phyloP scores from a whole-genome alignment of 192 early-diverging fungal genomes.

The Dissophora ornata region DNA sequence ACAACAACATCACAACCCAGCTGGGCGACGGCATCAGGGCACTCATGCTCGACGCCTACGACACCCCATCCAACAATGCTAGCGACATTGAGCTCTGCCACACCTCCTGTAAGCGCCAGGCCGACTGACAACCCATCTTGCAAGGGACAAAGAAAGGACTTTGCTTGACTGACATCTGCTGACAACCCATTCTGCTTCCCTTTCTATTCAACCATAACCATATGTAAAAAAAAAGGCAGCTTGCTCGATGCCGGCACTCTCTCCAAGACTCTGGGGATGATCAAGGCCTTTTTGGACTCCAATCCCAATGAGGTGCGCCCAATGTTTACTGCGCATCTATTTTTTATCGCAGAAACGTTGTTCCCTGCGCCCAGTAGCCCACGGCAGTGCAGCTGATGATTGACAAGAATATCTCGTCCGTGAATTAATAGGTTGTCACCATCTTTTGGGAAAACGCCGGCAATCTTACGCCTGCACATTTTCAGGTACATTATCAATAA shows the following conservation, averaged over 20 bases:
- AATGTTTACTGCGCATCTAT: not conserved
- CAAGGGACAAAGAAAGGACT: not conserved
- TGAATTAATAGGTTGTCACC: conserved; percentile 65
- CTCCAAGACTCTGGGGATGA: conserved; percentile 61
- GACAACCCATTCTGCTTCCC: not conserved
- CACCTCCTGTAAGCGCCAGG: conserved; percentile 58
- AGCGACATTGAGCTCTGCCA: conserved; percentile 73
- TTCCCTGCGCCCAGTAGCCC: too few species aligned
- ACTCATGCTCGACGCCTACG: conserved; percentile 74
- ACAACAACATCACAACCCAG: conserved; percentile 70
- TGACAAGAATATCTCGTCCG: not conserved
- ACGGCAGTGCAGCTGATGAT: not conserved
- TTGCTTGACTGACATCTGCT: too few species aligned
- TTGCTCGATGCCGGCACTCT: conserved; percentile 71
- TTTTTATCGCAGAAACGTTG: not conserved
- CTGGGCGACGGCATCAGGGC: conserved; percentile 78
- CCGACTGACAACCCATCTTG: not conserved
- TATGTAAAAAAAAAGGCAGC: too few species aligned
- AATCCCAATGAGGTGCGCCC: conserved; percentile 69
- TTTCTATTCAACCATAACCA: not conserved
- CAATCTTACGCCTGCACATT: conserved; percentile 59
- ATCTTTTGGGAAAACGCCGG: conserved; percentile 78
- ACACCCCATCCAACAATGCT: conserved; percentile 24
- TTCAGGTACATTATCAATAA: conserved; percentile 29
- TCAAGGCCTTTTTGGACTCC: conserved; percentile 69